Conservation (phyloP, 2,329 filamentous ascomycete genomes). For the Aspergillus costaricaensis region DNA sequence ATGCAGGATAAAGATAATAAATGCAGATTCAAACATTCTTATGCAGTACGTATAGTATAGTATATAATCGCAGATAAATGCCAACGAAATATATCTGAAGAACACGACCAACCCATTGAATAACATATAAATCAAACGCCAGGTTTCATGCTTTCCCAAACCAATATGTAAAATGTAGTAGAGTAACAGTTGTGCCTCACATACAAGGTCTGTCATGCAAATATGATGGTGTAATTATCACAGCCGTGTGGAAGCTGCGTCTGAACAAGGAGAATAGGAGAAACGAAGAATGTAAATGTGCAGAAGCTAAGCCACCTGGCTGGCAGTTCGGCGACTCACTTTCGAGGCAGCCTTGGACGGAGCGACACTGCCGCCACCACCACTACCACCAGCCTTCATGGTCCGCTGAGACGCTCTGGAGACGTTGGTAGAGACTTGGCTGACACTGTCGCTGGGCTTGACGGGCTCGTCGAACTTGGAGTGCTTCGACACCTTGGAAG, state of each 20-base stretch:
- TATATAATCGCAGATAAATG: neutral
- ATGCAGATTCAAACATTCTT: neutral
- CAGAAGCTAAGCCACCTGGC: slow-evolving; percentile 28
- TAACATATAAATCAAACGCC: neutral
- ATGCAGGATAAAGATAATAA: neutral
- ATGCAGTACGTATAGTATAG: neutral
- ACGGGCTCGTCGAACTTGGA: slow-evolving; percentile 43
- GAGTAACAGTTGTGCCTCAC: neutral
- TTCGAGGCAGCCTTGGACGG: slow-evolving; percentile 28
- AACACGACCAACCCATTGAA: neutral
- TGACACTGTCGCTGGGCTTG: slow-evolving; percentile 42
- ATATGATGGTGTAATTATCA: neutral
- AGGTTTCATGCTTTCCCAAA: neutral
- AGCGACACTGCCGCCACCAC: slow-evolving; percentile 24
- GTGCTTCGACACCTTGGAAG: slow-evolving; percentile 30
- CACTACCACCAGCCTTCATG: slow-evolving; percentile 28
- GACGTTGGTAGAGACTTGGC: slow-evolving; percentile 38
- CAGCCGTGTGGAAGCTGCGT: neutral
- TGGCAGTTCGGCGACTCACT: slow-evolving; percentile 32
- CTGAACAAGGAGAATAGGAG: neutral
- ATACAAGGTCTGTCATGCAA: neutral
- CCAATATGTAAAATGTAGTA: neutral
- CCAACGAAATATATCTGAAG: neutral
- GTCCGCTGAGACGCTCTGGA: slow-evolving; percentile 34
- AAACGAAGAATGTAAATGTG: neutral